These are phyloP conservation scores for Powellomyces hirtus DNA, from an alignment of 192 early-diverging fungal genomes.

Conservation along the genomic window DNA sequence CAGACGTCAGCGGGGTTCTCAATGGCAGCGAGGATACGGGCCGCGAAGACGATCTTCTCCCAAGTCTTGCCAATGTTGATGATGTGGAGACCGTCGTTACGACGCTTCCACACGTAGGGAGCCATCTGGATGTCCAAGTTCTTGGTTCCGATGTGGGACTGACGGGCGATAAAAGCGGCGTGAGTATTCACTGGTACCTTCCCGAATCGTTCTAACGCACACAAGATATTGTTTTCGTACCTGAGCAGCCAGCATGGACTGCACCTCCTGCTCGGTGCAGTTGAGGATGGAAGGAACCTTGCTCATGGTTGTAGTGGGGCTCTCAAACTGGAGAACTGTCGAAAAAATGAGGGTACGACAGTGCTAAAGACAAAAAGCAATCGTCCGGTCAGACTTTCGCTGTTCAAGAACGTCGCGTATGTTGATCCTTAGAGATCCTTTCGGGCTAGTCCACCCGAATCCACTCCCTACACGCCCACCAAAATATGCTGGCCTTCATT, in stretches of 20 bases:
- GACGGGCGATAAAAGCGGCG: background rate
- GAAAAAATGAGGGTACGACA: constrained; percentile 36
- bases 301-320: constrained; percentile 44
- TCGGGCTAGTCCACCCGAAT: background rate
- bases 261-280: constrained; percentile 91
- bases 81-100: constrained; percentile 95
- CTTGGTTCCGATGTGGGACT: constrained; percentile 96
- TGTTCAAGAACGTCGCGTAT: background rate
- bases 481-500: background rate
- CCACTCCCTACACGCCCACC: background rate
- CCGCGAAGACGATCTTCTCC: constrained; percentile 99
- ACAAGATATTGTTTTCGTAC: constrained; percentile 10
- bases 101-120: constrained; percentile 96
- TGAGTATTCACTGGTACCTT: background rate
- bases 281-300: constrained; percentile 63
- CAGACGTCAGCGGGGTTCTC: constrained; percentile 98
- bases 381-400: background rate
- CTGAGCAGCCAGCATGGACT: constrained; percentile 93
- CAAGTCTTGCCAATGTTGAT: constrained; percentile 99
- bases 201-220: background rate
- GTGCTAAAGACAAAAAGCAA: constrained; percentile 14
- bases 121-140: constrained; percentile 94
- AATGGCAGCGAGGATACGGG: constrained; percentile 97
- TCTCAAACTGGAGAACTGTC: constrained; percentile 28
- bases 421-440: background rate